These are phyloP conservation scores for Thalassiosira pacifica DNA, from an alignment of 352 stramenopile species.

Conservation along the genomic window DNA sequence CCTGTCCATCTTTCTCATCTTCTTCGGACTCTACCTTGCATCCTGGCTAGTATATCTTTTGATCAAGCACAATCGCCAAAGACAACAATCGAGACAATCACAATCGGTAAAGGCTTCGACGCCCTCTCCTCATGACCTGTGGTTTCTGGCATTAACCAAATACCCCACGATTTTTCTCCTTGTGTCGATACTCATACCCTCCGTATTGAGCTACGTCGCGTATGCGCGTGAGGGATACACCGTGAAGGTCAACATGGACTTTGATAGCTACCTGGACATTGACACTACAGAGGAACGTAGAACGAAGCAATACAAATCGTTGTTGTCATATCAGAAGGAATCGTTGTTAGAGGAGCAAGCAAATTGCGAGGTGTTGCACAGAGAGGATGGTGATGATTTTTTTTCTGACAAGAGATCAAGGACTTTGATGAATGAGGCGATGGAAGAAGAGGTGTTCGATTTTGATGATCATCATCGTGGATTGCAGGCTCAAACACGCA, in stretches of 20 bases:
- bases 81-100: slow-evolving; percentile 4
- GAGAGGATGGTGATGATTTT: not conserved
- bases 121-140: slow-evolving; percentile 38
- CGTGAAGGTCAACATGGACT: slow-evolving; percentile 50
- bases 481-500: slow-evolving; percentile 7
- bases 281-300: slow-evolving; percentile 32
- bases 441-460: not conserved
- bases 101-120: not conserved
- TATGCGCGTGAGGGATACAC: slow-evolving; percentile 30
- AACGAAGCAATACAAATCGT: slow-evolving; percentile 9
- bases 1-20: slow-evolving; percentile 40
- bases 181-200: slow-evolving; percentile 34
- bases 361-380: slow-evolving; percentile 31
- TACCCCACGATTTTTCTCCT: slow-evolving; percentile 38
- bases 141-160: slow-evolving; percentile 41
- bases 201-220: slow-evolving; percentile 18
- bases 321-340: slow-evolving; percentile 20
- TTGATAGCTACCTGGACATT: slow-evolving; percentile 53
- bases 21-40: slow-evolving; percentile 14
- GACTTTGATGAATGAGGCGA: not conserved
- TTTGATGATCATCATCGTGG: not conserved
- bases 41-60: slow-evolving; percentile 31
- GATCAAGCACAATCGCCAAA: slow-evolving; percentile 12
- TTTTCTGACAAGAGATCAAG: not conserved
- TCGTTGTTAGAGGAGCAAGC: slow-evolving; percentile 21